These are phyloP conservation scores for Blastobotrys proliferans DNA, from an alignment of 1,139 yeast species.

Conservation along the genomic window DNA sequence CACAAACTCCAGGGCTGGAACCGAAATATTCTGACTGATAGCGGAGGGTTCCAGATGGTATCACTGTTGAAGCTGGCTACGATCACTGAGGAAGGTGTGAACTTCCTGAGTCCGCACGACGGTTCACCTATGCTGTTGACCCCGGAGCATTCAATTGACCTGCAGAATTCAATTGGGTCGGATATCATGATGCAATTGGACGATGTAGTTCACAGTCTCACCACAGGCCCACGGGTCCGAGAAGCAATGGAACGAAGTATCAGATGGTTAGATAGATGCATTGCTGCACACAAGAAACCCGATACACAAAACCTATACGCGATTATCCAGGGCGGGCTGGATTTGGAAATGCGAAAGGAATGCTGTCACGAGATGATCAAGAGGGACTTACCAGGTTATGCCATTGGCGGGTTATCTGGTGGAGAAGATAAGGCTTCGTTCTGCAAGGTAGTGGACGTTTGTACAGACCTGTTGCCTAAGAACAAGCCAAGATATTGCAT, in stretches of 20 bases:
- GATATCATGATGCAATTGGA: slow-evolving; percentile 47
- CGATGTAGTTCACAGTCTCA: slow-evolving; percentile 43
- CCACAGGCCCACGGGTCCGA: slow-evolving; percentile 42
- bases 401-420: slow-evolving; percentile 45
- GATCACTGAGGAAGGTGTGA: slow-evolving; percentile 44
- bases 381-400: slow-evolving; percentile 45
- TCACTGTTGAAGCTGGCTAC: slow-evolving; percentile 43
- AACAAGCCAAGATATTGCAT: slow-evolving; percentile 44
- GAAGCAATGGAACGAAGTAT: slow-evolving; percentile 44
- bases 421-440: slow-evolving; percentile 42
- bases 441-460: slow-evolving; percentile 38
- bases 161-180: slow-evolving; percentile 43
- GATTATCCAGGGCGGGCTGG: slow-evolving; percentile 45
- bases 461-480: slow-evolving; percentile 41
- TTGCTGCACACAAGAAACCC: slow-evolving; percentile 42
- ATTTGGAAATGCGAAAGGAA: slow-evolving; percentile 35
- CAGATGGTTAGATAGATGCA: slow-evolving; percentile 44
- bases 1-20: slow-evolving; percentile 42
- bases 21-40: slow-evolving; percentile 41
- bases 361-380: slow-evolving; percentile 43
- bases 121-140: slow-evolving; percentile 45
- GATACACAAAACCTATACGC: slow-evolving; percentile 42
- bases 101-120: slow-evolving; percentile 43
- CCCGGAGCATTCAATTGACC: slow-evolving; percentile 43
- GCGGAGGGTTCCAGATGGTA: slow-evolving; percentile 47